Evolutionary conservation across 1,284 basidiomycete species (phyloP).

Genomic region (Hemileia vastatrix): DNA sequence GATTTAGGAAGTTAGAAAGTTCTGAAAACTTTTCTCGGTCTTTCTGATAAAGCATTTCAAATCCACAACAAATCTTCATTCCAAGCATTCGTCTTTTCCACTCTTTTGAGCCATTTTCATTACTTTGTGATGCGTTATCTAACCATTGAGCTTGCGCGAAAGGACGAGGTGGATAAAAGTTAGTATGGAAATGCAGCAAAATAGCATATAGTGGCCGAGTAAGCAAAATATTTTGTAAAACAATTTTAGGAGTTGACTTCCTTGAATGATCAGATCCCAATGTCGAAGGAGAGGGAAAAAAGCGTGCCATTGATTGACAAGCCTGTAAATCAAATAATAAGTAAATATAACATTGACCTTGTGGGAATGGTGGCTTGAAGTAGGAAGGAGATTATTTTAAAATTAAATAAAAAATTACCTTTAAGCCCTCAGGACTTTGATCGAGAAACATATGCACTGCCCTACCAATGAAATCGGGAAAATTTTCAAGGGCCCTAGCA

Average conservation of each 20-base stretch:
- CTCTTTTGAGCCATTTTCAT: slow-evolving; percentile 8
- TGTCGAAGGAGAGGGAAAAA: slow-evolving; percentile 2
- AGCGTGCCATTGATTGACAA: slow-evolving; percentile 13
- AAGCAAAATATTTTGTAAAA: background rate
- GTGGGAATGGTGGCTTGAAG: background rate
- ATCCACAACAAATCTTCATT: slow-evolving; percentile 54
- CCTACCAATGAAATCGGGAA: slow-evolving; percentile 67
- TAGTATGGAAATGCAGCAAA: slow-evolving; percentile 13
- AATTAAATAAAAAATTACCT: slow-evolving; percentile 51
- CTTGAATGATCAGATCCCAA: background rate
- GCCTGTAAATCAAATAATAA: background rate
- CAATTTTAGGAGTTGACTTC: background rate
- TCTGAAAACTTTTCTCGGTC: slow-evolving; percentile 59
- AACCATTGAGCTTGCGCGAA: slow-evolving; percentile 17
- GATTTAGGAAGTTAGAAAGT: no score
- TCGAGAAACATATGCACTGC: slow-evolving; percentile 87
- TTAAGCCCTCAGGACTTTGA: slow-evolving; percentile 72
- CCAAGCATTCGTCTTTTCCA: slow-evolving; percentile 14
- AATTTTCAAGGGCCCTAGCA: slow-evolving; percentile 57
- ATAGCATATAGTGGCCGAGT: slow-evolving; percentile 19
- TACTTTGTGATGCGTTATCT: no score
- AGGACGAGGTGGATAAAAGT: slow-evolving; percentile 18
- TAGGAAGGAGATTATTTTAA: background rate
- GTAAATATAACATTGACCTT: background rate
- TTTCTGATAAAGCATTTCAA: slow-evolving; percentile 78